A percentile compares a stretch with the other conserved stretches of the same genome.
phyloP scores from a whole-genome alignment of 305 asterid species.

The Fraxinus albicans region DNA sequence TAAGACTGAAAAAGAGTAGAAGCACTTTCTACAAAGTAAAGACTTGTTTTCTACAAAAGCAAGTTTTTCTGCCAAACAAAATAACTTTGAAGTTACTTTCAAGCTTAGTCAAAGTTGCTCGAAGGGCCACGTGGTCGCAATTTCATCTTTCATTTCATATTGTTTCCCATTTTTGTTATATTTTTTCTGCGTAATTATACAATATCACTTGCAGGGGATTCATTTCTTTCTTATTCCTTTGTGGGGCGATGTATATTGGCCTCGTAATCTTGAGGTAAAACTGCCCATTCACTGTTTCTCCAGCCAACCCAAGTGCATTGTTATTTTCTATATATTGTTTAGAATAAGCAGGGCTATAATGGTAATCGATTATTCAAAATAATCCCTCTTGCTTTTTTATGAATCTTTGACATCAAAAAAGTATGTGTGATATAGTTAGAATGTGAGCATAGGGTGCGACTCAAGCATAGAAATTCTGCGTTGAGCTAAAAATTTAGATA shows the following conservation, averaged over 20 bases:
- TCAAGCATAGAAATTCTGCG: background rate
- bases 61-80: background rate
- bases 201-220: constrained; percentile 39
- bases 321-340: background rate
- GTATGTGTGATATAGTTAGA: background rate
- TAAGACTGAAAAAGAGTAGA: background rate
- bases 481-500: background rate
- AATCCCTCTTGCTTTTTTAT: background rate
- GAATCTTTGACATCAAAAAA: background rate
- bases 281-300: background rate
- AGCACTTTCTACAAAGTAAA: background rate
- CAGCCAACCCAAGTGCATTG: background rate
- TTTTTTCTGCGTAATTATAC: background rate
- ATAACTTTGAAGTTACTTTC: background rate
- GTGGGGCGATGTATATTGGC: constrained; percentile 45
- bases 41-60: background rate
- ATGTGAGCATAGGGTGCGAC: background rate
- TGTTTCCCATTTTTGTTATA: background rate
- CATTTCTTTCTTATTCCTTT: constrained; percentile 43
- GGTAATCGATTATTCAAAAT: background rate
- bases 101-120: background rate
- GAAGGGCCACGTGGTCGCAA: background rate
- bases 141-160: background rate
- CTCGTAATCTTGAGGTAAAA: constrained; percentile 37
- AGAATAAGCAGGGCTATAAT: background rate